Percentiles rank a stretch among this genome's conserved stretches.
phyloP scores from a whole-genome alignment of 768 basidiomycete species.

The Gelatoporia subvermispora region DNA sequence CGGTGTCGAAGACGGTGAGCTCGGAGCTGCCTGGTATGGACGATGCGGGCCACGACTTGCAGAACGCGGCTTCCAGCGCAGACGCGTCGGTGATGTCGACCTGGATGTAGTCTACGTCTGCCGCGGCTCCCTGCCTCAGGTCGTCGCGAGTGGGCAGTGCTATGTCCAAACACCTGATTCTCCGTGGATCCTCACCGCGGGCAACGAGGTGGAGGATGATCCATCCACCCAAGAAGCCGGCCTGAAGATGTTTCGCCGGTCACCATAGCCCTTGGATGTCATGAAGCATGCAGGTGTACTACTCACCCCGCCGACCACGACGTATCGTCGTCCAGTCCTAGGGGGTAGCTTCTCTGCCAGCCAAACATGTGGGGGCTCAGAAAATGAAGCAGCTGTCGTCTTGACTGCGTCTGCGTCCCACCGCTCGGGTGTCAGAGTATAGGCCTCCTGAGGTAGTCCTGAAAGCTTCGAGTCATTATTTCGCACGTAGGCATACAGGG shows the following conservation, averaged over 20 bases:
- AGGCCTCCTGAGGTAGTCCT: slow-evolving; percentile 41
- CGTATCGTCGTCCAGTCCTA: slow-evolving; percentile 69
- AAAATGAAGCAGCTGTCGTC: slow-evolving; percentile 28
- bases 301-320: slow-evolving; percentile 71
- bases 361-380: slow-evolving; percentile 23
- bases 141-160: slow-evolving; percentile 55
- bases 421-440: slow-evolving; percentile 48
- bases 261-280: background rate
- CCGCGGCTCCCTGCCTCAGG: slow-evolving; percentile 45
- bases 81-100: slow-evolving; percentile 52
- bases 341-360: slow-evolving; percentile 49
- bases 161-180: slow-evolving; percentile 65
- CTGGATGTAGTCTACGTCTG: slow-evolving; percentile 51
- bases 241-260: slow-evolving; percentile 31
- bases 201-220: slow-evolving; percentile 62
- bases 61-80: slow-evolving; percentile 58
- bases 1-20: slow-evolving; percentile 72
- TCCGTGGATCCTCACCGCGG: slow-evolving; percentile 64
- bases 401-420: slow-evolving; percentile 39
- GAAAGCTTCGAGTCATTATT: slow-evolving; percentile 53
- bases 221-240: slow-evolving; percentile 77
- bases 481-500: slow-evolving; percentile 15
- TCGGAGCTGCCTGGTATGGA: slow-evolving; percentile 24
- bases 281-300: background rate
- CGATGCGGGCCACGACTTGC: slow-evolving; percentile 50